These are phyloP conservation scores for Aspergillus pseudotamarii DNA, from an alignment of 2,329 filamentous ascomycete species.

Conservation along the genomic window DNA sequence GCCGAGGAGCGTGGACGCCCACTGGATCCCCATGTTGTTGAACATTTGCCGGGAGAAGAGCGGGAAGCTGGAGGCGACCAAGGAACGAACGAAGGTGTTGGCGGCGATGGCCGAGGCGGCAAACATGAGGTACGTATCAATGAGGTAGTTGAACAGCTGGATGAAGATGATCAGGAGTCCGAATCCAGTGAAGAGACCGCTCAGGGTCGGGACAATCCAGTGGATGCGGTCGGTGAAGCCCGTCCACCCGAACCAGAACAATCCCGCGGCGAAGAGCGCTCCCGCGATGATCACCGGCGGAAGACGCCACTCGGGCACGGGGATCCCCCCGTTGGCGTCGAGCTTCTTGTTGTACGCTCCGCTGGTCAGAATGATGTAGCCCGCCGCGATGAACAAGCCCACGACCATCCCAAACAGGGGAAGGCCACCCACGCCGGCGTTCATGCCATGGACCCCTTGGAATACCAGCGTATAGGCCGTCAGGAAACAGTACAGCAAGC, in stretches of 20 bases:
- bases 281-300: conserved; percentile 58
- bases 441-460: conserved; percentile 66
- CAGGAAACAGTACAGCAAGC: conserved; percentile 39
- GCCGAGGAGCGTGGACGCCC: conserved; percentile 42
- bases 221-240: conserved; percentile 52
- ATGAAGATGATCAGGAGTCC: conserved; percentile 62
- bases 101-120: conserved; percentile 58
- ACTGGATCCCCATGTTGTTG: conserved; percentile 39
- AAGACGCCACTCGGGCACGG: conserved; percentile 61
- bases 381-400: conserved; percentile 70
- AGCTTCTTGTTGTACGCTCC: conserved; percentile 71
- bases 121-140: conserved; percentile 60
- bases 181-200: conserved; percentile 59
- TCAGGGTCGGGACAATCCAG: conserved; percentile 47
- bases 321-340: conserved; percentile 63
- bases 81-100: conserved; percentile 53
- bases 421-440: conserved; percentile 69
- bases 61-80: conserved; percentile 38
- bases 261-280: conserved; percentile 58
- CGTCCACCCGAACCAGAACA: conserved; percentile 80
- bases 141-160: conserved; percentile 60
- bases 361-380: conserved; percentile 66
- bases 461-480: conserved; percentile 42
- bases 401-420: conserved; percentile 83
- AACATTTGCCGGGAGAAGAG: conserved; percentile 45